phyloP scores from a whole-genome alignment of 2,329 filamentous ascomycete species.

The Monilinia aucupariae region DNA sequence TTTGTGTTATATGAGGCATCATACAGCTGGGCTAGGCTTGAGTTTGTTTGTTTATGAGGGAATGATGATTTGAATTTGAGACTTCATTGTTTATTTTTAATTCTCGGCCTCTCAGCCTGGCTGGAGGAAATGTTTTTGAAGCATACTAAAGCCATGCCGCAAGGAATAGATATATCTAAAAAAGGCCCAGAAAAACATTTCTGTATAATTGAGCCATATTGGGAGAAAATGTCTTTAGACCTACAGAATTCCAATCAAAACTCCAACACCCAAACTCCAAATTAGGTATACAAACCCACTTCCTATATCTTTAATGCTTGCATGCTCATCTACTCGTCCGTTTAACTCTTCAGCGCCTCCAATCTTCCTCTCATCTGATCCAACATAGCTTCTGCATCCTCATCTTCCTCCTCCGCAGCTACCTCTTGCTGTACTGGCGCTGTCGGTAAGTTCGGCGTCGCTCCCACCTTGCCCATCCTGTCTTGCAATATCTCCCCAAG shows the following conservation, averaged over 20 bases:
- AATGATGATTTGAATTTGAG: no score
- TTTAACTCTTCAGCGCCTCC: constrained; percentile 80
- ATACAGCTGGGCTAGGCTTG: no score
- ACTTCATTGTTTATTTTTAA: no score
- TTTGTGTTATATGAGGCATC: no score
- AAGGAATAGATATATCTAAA: background rate
- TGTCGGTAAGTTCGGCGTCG: constrained; percentile 50
- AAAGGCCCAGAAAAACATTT: background rate
- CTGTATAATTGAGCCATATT: background rate
- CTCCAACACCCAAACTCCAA: constrained; percentile 7
- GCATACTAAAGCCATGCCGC: background rate
- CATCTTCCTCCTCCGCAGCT: constrained; percentile 66
- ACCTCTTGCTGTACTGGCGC: constrained; percentile 46
- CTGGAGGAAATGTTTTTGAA: background rate
- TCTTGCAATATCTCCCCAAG: constrained; percentile 86
- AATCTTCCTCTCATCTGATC: constrained; percentile 89
- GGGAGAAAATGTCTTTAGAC: background rate
- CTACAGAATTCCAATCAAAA: constrained; percentile 1
- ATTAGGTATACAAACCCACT: background rate
- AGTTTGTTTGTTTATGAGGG: no score
- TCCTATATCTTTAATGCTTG: background rate
- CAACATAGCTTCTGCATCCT: constrained; percentile 84
- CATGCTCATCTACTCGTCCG: background rate
- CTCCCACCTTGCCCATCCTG: constrained; percentile 61
- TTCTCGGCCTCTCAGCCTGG: no score